A percentile compares a stretch with the other conserved stretches of the same genome.
These are phyloP conservation scores for Rhizoclosmatium globosum DNA, from an alignment of 192 early-diverging fungal species.

Conservation along the genomic window DNA sequence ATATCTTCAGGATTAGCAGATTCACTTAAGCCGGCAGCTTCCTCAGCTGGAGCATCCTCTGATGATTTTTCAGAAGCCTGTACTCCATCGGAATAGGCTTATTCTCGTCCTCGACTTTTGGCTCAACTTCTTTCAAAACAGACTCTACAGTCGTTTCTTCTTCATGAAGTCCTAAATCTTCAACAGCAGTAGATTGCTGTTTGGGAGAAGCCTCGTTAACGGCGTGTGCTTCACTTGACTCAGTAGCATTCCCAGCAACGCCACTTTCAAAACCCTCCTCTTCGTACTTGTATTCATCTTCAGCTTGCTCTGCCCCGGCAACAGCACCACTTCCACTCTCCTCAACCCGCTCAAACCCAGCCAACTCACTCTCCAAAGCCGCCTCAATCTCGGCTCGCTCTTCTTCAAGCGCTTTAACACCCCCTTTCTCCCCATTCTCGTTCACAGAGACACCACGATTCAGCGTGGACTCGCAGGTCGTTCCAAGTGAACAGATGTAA, in stretches of 20 bases:
- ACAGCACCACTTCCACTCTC: too few species aligned
- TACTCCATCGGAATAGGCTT: background rate
- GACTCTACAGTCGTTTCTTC: background rate
- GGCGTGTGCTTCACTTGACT: too few species aligned
- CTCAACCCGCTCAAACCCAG: background rate
- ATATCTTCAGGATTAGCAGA: too few species aligned
- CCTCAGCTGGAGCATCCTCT: too few species aligned
- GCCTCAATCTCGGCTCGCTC: background rate
- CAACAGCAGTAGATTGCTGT: too few species aligned
- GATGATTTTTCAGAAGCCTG: too few species aligned
- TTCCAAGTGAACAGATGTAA: slow-evolving; percentile 12
- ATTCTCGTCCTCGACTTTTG: background rate
- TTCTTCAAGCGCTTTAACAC: background rate
- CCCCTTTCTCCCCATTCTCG: background rate
- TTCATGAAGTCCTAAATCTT: background rate
- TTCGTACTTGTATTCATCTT: background rate
- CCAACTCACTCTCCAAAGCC: background rate
- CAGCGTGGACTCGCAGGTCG: slow-evolving; percentile 19
- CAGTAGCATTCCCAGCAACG: background rate
- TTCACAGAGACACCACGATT: background rate
- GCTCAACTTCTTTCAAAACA: background rate
- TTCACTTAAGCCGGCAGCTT: too few species aligned
- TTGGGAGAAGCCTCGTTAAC: too few species aligned
- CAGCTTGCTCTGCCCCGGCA: background rate
- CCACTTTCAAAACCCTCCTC: slow-evolving; percentile 2